Evolutionary conservation across 441 rosid species (phyloP), one percentile per base, ranked within the genome.

Genomic region (Dalechampia spathulata): DNA sequence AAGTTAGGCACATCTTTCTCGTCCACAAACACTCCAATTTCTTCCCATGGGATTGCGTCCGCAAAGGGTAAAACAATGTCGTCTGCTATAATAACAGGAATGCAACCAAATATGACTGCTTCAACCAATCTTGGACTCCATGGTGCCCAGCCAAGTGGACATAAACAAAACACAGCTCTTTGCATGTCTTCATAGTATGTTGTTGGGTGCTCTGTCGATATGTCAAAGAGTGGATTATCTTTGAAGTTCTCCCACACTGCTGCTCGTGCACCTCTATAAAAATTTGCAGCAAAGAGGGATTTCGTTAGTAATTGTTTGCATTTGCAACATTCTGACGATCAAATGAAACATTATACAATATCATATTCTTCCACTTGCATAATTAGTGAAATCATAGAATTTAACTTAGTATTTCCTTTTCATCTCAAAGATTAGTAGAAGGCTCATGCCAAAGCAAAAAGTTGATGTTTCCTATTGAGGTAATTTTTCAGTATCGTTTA

Each of bases 161-260:
- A 92, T 69, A 92, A 58, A 63, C 96, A 92, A 77, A 92, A 88
- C 36, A 84, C 78, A 32, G 96, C 75, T 60, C 92, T 74, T 56
- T 92, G 96, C 98, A 92, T 92, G 72, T 92, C 98, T 81, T 92
- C 96, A 3, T 92, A 92, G 63, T 88, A 92, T 15, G 94, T 92
- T 5, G 87, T 73, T 28, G 94, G 98, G 63, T 88, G 96, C 49
- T 92, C 95, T 2, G 95, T 86, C 47, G 98, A 92, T 63, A 92
- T 84, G 76, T 92, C 96, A 46, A 92, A 88, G 3, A 88, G 75
- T 1, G 85, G 94, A 62, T 92, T 92, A 79, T 86, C 77, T 72
- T 86, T 92, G 71, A 92, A 92, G 66, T 88, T 92, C 73, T 92
- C 98, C 95, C 96, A 92, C 45, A 92, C 98, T 7, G 96, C 95